Percentiles rank a stretch among this genome's conserved stretches.
Conservation (phyloP, 2,329 filamentous ascomycete genomes). For the Colletotrichum endophyticum region DNA sequence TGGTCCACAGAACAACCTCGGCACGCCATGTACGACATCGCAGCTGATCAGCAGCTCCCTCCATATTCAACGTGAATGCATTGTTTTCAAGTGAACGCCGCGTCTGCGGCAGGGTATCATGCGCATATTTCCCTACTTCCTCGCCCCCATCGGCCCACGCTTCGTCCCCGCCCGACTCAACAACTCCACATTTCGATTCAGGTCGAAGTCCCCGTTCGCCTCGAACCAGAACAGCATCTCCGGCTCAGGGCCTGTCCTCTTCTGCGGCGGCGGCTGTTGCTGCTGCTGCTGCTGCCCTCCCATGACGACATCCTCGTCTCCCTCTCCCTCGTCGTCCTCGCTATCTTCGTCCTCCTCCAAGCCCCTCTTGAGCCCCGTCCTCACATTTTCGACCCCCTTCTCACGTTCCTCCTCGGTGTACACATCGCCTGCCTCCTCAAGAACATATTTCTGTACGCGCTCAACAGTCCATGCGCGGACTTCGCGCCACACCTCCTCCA, state of each 20-base stretch:
- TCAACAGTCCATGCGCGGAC: constrained; percentile 44
- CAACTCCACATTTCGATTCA: constrained; percentile 51
- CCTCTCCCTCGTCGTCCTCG: constrained; percentile 65
- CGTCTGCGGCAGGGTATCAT: constrained; percentile 21
- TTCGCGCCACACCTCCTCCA: constrained; percentile 64
- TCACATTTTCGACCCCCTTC: constrained; percentile 69
- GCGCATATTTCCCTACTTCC: background rate
- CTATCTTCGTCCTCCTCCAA: constrained; percentile 57
- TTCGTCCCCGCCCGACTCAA: constrained; percentile 35
- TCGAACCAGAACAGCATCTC: constrained; percentile 54
- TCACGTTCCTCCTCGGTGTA: constrained; percentile 76
- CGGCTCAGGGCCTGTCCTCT: constrained; percentile 40
- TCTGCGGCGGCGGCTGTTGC: constrained; percentile 29
- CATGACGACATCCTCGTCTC: constrained; percentile 49
- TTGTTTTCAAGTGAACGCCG: background rate
- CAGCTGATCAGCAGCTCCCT: background rate
- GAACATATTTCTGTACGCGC: constrained; percentile 45
- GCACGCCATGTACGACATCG: background rate
- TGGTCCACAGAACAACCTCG: background rate
- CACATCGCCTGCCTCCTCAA: constrained; percentile 57
- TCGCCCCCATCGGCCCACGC: constrained; percentile 1
- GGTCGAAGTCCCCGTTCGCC: constrained; percentile 46
- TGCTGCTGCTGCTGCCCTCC: constrained; percentile 27
- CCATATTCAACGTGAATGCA: background rate
- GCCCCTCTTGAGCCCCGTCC: constrained; percentile 69